These are phyloP conservation scores for Strigomonas culicis DNA, from an alignment of 208 protist genomes.

Conservation along the genomic window DNA sequence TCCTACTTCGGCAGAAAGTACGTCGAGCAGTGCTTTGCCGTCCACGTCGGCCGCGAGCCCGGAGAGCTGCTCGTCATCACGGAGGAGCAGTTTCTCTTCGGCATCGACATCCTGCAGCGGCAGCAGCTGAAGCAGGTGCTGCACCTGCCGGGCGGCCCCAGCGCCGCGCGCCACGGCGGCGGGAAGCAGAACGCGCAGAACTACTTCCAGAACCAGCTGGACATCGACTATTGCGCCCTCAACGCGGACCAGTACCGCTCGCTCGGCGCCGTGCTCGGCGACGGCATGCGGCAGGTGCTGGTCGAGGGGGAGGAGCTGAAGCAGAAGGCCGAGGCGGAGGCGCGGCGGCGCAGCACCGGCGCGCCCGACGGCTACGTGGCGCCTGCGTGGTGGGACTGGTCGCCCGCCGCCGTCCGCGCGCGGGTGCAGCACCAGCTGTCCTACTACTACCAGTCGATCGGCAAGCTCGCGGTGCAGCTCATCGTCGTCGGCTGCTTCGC, in stretches of 20 bases:
- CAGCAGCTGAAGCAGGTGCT: slow-evolving; percentile 53
- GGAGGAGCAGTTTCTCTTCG: slow-evolving; percentile 75
- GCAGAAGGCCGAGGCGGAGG: slow-evolving; percentile 24
- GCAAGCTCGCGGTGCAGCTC: slow-evolving; percentile 55
- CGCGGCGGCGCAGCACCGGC: slow-evolving; percentile 15
- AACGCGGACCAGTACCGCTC: slow-evolving; percentile 82
- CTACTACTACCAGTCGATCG: slow-evolving; percentile 54
- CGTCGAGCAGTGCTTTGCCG: slow-evolving; percentile 81
- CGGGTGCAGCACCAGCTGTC: slow-evolving; percentile 63
- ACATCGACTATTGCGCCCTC: slow-evolving; percentile 66
- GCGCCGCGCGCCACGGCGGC: slow-evolving; percentile 15
- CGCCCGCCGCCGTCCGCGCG: slow-evolving; percentile 47
- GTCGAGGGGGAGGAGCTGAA: slow-evolving; percentile 59
- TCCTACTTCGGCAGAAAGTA: slow-evolving; percentile 60
- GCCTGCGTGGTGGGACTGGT: slow-evolving; percentile 80
- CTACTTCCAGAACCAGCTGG: slow-evolving; percentile 49
- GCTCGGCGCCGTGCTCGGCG: slow-evolving; percentile 58
- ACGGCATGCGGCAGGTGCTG: slow-evolving; percentile 59
- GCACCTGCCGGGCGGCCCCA: slow-evolving; percentile 19
- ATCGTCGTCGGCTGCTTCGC: slow-evolving; percentile 37
- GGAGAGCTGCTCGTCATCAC: slow-evolving; percentile 76
- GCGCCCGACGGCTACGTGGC: slow-evolving; percentile 33
- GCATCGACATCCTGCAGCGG: slow-evolving; percentile 67
- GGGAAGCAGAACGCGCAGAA: slow-evolving; percentile 23
- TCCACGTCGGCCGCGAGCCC: slow-evolving; percentile 74